Percentiles rank a stretch among this genome's conserved stretches.
phyloP scores from a whole-genome alignment of 257 asterid species.

The Mentha longifolia region DNA sequence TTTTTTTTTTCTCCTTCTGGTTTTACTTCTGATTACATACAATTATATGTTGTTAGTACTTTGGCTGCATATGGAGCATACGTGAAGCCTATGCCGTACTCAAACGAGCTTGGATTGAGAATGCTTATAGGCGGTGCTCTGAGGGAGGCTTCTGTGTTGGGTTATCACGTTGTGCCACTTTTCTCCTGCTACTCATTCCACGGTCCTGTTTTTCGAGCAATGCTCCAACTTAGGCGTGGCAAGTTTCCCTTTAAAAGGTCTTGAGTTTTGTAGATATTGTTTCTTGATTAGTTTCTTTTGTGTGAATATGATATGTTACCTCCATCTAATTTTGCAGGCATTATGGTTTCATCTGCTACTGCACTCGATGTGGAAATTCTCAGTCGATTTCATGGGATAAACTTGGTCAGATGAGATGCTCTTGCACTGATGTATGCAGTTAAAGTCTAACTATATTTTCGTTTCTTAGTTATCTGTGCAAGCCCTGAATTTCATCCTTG shows the following conservation, averaged over 20 bases:
- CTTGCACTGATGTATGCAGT: slow-evolving; percentile 62
- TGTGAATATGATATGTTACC: slow-evolving; percentile 29
- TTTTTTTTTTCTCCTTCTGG: slow-evolving; percentile 5
- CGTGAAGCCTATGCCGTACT: slow-evolving; percentile 76
- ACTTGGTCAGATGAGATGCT: slow-evolving; percentile 68
- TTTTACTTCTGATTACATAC: not conserved
- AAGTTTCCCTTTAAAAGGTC: slow-evolving; percentile 67
- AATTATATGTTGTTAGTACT: slow-evolving; percentile 44
- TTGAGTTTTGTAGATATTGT: slow-evolving; percentile 13
- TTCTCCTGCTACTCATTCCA: slow-evolving; percentile 95
- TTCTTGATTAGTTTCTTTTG: not conserved
- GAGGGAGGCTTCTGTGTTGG: slow-evolving; percentile 85
- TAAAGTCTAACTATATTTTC: not conserved
- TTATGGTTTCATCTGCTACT: slow-evolving; percentile 82
- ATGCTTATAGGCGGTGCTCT: slow-evolving; percentile 95
- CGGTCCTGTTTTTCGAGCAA: slow-evolving; percentile 86
- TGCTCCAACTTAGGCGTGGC: slow-evolving; percentile 88
- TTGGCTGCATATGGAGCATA: slow-evolving; percentile 96
- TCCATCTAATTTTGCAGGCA: slow-evolving; percentile 46
- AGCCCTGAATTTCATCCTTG: not conserved
- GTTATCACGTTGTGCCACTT: slow-evolving; percentile 82
- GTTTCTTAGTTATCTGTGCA: not conserved
- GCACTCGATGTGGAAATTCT: slow-evolving; percentile 76
- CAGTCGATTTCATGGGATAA: slow-evolving; percentile 64
- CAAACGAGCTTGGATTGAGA: slow-evolving; percentile 88